These are phyloP conservation scores for Agaricus subrufescens DNA, from an alignment of 768 basidiomycete genomes.

Conservation along the genomic window DNA sequence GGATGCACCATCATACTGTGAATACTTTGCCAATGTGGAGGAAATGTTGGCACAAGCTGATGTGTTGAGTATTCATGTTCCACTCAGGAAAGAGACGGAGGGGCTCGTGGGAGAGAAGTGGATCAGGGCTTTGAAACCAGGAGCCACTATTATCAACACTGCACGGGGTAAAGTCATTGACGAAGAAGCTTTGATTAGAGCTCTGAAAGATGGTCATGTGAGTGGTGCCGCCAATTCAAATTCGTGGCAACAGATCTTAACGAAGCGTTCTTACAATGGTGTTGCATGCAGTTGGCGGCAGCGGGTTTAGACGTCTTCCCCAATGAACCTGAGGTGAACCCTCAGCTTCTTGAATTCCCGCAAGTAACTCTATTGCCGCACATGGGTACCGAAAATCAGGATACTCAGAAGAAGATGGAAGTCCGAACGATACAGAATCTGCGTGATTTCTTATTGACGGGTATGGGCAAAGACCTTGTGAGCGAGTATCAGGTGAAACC, in stretches of 20 bases:
- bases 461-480: constrained; percentile 64
- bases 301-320: constrained; percentile 87
- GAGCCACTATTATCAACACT: constrained; percentile 79
- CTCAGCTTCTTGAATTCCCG: constrained; percentile 73
- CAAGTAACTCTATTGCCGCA: constrained; percentile 87
- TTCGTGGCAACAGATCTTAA: background rate
- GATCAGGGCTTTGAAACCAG: constrained; percentile 74
- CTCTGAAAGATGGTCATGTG: constrained; percentile 85
- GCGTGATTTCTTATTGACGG: constrained; percentile 60
- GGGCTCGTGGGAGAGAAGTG: constrained; percentile 69
- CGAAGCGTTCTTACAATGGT: background rate
- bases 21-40: constrained; percentile 63
- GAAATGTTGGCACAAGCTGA: constrained; percentile 70
- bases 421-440: constrained; percentile 78
- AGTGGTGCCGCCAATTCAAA: constrained; percentile 22
- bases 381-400: constrained; percentile 86
- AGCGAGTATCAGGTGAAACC: constrained; percentile 44
- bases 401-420: constrained; percentile 81
- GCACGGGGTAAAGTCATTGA: constrained; percentile 90
- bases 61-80: constrained; percentile 83
- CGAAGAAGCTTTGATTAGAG: constrained; percentile 80
- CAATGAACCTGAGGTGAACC: constrained; percentile 77
- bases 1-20: constrained; percentile 66
- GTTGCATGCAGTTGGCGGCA: constrained; percentile 53
- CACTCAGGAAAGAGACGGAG: constrained; percentile 69